Evolutionary conservation across 257 asterid species (phyloP).

Genomic region (Misopates orontium): DNA sequence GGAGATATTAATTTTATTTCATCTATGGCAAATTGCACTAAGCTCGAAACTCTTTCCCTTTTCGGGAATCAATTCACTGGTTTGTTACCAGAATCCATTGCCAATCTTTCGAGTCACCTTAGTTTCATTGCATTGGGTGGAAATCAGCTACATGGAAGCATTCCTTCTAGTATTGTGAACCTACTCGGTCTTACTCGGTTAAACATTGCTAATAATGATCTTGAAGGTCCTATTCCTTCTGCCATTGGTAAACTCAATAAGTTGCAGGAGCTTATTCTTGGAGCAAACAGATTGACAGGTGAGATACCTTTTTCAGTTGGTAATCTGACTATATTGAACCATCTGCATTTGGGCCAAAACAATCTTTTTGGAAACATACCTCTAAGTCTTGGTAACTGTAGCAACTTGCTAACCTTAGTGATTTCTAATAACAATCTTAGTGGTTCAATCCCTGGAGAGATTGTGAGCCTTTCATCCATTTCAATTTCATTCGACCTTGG

Average conservation of each 20-base stretch:
- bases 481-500: constrained; percentile 26
- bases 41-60: constrained; percentile 23
- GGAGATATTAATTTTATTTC: constrained; percentile 31
- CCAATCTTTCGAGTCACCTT: constrained; percentile 35
- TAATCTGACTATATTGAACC: constrained; percentile 20
- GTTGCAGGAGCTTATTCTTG: constrained; percentile 23
- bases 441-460: constrained; percentile 23
- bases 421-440: constrained; percentile 27
- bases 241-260: constrained; percentile 29
- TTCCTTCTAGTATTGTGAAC: constrained; percentile 36
- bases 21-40: constrained; percentile 38
- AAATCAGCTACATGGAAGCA: constrained; percentile 40
- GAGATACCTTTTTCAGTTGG: constrained; percentile 34
- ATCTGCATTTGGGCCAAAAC: constrained; percentile 17
- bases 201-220: constrained; percentile 28
- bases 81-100: constrained; percentile 31
- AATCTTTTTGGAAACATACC: constrained; percentile 28
- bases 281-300: constrained; percentile 12
- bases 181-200: constrained; percentile 29
- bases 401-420: constrained; percentile 8
- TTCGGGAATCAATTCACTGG: constrained; percentile 36
- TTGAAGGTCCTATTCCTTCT: constrained; percentile 34
- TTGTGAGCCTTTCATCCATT: constrained; percentile 21
- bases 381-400: constrained; percentile 18
- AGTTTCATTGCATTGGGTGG: constrained; percentile 12